Conservation (phyloP, 2,329 filamentous ascomycete genomes). For the Colletotrichum sp. region DNA sequence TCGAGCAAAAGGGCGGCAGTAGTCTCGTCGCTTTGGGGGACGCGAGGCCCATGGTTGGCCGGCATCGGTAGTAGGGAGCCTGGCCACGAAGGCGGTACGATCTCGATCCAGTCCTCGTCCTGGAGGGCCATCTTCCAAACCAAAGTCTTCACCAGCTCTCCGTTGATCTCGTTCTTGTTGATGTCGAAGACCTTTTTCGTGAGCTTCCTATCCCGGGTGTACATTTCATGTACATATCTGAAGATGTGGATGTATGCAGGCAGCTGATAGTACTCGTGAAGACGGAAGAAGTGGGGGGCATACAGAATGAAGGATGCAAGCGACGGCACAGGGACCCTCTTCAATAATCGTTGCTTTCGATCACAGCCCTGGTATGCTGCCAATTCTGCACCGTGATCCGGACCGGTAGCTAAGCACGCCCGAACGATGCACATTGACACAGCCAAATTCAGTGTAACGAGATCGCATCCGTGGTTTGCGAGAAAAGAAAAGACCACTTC, state of each 20-base stretch:
- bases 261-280: not conserved
- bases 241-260: not conserved
- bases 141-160: not conserved
- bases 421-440: not conserved
- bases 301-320: not conserved
- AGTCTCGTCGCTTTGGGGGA: not conserved
- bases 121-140: not conserved
- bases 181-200: not conserved
- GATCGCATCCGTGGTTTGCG: not conserved
- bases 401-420: accelerated
- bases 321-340: not conserved
- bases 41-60: not conserved
- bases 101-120: not conserved
- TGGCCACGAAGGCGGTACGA: not conserved
- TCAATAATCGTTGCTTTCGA: not conserved
- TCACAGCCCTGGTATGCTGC: not conserved
- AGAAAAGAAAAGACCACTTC: not conserved
- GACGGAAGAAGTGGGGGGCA: not conserved
- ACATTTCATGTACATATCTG: not conserved
- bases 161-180: not conserved
- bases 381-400: not conserved
- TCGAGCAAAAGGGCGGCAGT: not conserved
- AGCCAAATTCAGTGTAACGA: not conserved
- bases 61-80: not conserved
- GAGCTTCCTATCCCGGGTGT: not conserved